Conservation (phyloP, 805 yeast species). For the Sugiyamaella mastotermitis region DNA sequence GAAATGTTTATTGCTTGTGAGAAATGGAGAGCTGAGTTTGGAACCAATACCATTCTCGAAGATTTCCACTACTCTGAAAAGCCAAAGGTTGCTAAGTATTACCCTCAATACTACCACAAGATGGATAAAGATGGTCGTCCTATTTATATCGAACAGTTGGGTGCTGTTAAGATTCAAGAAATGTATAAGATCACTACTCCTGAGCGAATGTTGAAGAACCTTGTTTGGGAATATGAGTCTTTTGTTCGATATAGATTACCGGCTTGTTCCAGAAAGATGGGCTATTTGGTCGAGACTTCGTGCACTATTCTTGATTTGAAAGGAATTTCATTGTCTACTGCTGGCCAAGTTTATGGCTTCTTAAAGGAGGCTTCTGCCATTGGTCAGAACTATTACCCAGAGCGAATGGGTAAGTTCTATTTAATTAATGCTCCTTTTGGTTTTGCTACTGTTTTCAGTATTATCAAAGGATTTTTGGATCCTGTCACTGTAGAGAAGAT, state of each 20-base stretch:
- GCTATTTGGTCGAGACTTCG: slow-evolving; percentile 82
- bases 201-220: slow-evolving; percentile 91
- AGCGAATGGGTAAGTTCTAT: slow-evolving; percentile 98
- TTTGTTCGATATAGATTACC: slow-evolving; percentile 81
- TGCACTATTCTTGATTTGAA: slow-evolving; percentile 94
- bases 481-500: slow-evolving; percentile 97
- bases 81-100: slow-evolving; percentile 77
- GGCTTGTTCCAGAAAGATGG: slow-evolving; percentile 83
- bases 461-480: slow-evolving; percentile 91
- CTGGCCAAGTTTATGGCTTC: slow-evolving; percentile 78
- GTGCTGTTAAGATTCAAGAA: slow-evolving; percentile 80
- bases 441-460: slow-evolving; percentile 84
- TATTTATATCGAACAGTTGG: slow-evolving; percentile 88
- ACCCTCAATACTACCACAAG: slow-evolving; percentile 97
- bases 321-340: slow-evolving; percentile 82
- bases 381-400: slow-evolving; percentile 97
- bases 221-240: slow-evolving; percentile 97
- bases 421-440: slow-evolving; percentile 97
- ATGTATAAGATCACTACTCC: slow-evolving; percentile 92
- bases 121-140: slow-evolving; percentile 97
- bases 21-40: slow-evolving; percentile 83
- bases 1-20: slow-evolving; percentile 85
- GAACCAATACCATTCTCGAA: slow-evolving; percentile 76
- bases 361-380: slow-evolving; percentile 89
- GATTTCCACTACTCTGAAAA: slow-evolving; percentile 94